Conservation (phyloP, 2,329 filamentous ascomycete species). For the Mollisiaceae sp. region DNA sequence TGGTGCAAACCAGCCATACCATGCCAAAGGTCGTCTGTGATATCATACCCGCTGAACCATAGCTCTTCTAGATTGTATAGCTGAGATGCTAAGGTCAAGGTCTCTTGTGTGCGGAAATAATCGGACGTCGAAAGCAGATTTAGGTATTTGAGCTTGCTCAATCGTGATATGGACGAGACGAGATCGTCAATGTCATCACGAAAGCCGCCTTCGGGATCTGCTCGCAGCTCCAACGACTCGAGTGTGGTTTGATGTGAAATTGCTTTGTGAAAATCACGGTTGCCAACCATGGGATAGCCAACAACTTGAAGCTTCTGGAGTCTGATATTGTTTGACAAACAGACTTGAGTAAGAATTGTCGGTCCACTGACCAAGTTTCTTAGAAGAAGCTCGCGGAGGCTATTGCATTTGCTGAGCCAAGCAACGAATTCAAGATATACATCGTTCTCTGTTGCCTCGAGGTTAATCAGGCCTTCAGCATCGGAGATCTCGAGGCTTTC, state of each 20-base stretch:
- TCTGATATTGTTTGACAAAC: constrained; percentile 50
- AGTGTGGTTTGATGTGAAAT: constrained; percentile 56
- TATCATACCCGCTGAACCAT: constrained; percentile 58
- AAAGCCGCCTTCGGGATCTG: constrained; percentile 52
- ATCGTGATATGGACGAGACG: constrained; percentile 54
- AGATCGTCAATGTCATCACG: constrained; percentile 55
- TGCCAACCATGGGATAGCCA: constrained; percentile 53
- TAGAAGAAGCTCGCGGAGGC: constrained; percentile 56
- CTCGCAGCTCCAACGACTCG: constrained; percentile 50
- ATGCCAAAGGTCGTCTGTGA: constrained; percentile 54
- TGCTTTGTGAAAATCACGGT: constrained; percentile 56
- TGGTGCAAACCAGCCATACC: constrained; percentile 51
- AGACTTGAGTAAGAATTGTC: constrained; percentile 56
- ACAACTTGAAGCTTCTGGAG: constrained; percentile 56
- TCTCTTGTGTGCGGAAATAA: constrained; percentile 54
- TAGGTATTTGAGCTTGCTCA: constrained; percentile 58
- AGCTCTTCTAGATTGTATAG: constrained; percentile 57
- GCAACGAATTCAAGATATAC: constrained; percentile 55
- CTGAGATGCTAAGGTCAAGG: constrained; percentile 51
- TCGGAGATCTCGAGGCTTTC: constrained; percentile 54
- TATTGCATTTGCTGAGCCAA: constrained; percentile 60
- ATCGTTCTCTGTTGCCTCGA: constrained; percentile 58
- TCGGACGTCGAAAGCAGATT: constrained; percentile 57
- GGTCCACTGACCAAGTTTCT: constrained; percentile 56
- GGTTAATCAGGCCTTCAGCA: constrained; percentile 47